phyloP scores from a whole-genome alignment of 2,329 filamentous ascomycete species.

The Chrysosporium keratinophilum region DNA sequence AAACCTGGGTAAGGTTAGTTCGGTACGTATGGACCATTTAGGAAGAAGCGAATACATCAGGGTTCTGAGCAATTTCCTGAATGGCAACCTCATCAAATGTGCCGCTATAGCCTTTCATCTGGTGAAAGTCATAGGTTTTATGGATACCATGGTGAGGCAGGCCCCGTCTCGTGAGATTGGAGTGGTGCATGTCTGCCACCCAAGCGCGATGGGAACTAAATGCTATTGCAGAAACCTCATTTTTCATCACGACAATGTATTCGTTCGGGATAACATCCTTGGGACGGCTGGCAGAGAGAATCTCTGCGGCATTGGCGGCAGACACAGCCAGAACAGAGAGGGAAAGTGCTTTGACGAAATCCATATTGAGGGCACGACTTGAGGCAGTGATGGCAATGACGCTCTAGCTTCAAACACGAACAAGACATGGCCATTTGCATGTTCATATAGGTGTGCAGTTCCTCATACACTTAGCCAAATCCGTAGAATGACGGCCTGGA shows the following conservation, averaged over 20 bases:
- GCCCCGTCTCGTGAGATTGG: slow-evolving; percentile 2
- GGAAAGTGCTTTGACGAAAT: slow-evolving; percentile 5
- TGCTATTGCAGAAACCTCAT: slow-evolving; percentile 1
- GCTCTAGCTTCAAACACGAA: too few species aligned
- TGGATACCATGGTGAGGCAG: slow-evolving; percentile 3
- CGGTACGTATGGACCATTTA: background rate
- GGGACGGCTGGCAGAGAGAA: background rate
- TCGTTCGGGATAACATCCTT: slow-evolving; percentile 9
- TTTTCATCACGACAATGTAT: slow-evolving; percentile 14
- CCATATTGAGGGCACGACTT: slow-evolving; percentile 1
- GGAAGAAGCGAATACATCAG: slow-evolving; percentile 3
- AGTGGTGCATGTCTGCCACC: slow-evolving; percentile 7
- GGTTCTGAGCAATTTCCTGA: slow-evolving; percentile 4
- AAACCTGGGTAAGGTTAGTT: slow-evolving; percentile 13
- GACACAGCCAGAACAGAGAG: slow-evolving; percentile 3
- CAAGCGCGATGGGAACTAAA: slow-evolving; percentile 9
- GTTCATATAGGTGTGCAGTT: too few species aligned
- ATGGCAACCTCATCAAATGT: slow-evolving; percentile 11
- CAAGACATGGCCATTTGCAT: too few species aligned
- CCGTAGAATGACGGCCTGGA: too few species aligned
- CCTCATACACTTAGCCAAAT: too few species aligned
- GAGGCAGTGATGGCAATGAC: background rate
- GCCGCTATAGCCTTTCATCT: slow-evolving; percentile 11
- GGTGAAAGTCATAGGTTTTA: slow-evolving; percentile 6
- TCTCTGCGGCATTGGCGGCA: slow-evolving; percentile 2